Conservation (phyloP, 2,329 filamentous ascomycete genomes). For the Colletotrichum tropicicola region DNA sequence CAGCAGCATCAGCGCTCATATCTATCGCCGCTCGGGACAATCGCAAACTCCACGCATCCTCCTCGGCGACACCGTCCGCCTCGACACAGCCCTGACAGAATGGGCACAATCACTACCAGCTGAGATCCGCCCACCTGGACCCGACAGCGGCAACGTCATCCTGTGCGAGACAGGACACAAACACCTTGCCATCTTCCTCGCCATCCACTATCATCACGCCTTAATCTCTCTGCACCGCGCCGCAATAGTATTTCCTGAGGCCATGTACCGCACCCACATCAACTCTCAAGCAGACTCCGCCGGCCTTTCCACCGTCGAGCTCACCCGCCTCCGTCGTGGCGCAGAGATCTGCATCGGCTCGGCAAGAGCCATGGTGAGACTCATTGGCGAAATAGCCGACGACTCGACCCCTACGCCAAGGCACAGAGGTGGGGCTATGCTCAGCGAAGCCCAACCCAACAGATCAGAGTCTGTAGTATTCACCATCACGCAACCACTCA, state of each 20-base stretch:
- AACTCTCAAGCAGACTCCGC: slow-evolving; percentile 10
- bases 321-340: background rate
- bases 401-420: background rate
- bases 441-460: background rate
- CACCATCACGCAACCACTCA: slow-evolving; percentile 28
- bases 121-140: background rate
- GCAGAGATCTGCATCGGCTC: slow-evolving; percentile 18
- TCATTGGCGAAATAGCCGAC: slow-evolving; percentile 13
- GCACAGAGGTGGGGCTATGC: background rate
- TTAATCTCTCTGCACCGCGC: slow-evolving; percentile 32
- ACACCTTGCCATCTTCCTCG: slow-evolving; percentile 16
- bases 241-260: slow-evolving; percentile 30
- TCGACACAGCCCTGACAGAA: slow-evolving; percentile 30
- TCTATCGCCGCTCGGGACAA: slow-evolving; percentile 4
- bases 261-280: slow-evolving; percentile 30
- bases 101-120: slow-evolving; percentile 30
- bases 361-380: slow-evolving; percentile 9
- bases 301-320: background rate
- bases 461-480: slow-evolving; percentile 6
- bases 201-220: slow-evolving; percentile 20
- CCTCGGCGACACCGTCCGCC: slow-evolving; percentile 26
- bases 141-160: background rate
- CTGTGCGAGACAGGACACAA: background rate
- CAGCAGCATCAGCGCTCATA: slow-evolving; percentile 23
- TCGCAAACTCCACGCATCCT: background rate